phyloP scores from a whole-genome alignment of 2,329 filamentous ascomycete species.

The Teratosphaeria viscida region DNA sequence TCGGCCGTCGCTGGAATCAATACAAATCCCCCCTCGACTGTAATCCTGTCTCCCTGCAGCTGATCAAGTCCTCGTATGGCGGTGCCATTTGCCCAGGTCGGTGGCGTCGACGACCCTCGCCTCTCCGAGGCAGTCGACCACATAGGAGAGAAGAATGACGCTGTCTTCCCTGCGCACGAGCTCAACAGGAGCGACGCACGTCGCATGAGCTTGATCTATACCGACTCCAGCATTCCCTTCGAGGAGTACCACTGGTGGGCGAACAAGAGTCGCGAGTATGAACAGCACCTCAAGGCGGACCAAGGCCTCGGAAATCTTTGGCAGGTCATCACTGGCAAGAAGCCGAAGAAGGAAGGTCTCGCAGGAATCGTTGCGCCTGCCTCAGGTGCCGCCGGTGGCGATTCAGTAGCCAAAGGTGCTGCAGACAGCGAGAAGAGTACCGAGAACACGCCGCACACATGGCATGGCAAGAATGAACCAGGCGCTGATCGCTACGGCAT shows the following conservation, averaged over 20 bases:
- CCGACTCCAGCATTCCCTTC: neutral
- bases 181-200: neutral
- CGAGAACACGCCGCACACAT: neutral
- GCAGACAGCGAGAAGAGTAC: neutral
- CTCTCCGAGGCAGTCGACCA: neutral
- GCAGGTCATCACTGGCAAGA: slow-evolving; percentile 1
- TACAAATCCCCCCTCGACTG: neutral
- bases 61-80: neutral
- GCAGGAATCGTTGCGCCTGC: neutral
- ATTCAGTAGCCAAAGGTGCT: neutral
- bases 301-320: neutral
- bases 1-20: neutral
- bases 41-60: neutral
- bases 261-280: neutral
- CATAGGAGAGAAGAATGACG: neutral
- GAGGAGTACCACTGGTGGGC: neutral
- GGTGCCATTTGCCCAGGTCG: slow-evolving; percentile 1
- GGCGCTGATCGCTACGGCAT: slow-evolving; percentile 1
- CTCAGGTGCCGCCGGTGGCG: neutral
- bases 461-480: neutral
- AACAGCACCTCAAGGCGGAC: neutral
- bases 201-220: neutral
- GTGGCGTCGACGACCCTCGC: slow-evolving; percentile 8
- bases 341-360: neutral
- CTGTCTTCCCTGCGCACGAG: neutral